Evolutionary conservation across 1,139 yeast genomes (phyloP).

Genomic region (Blastobotrys elegans): DNA sequence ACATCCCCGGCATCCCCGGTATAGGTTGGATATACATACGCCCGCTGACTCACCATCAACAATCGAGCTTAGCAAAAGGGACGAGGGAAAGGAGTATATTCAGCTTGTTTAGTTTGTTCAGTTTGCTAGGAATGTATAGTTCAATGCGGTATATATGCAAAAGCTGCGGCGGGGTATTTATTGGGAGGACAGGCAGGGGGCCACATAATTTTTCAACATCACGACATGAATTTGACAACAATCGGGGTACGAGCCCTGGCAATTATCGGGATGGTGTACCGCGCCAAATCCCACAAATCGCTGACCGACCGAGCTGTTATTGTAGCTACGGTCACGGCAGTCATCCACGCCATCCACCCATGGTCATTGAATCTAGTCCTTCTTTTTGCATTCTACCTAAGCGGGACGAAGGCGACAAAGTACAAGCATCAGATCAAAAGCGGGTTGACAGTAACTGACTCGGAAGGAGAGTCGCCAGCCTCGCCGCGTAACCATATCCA

Average conservation of each 20-base stretch:
- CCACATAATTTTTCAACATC: too few relatives aligned
- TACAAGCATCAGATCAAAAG: slow-evolving; percentile 33
- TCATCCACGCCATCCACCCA: slow-evolving; percentile 39
- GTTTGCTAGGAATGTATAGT: too few relatives aligned
- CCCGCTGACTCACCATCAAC: too few relatives aligned
- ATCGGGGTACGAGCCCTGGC: slow-evolving; percentile 7
- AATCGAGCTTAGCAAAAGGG: too few relatives aligned
- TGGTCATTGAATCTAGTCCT: slow-evolving; percentile 35
- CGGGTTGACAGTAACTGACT: slow-evolving; percentile 22
- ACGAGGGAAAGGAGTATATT: too few relatives aligned
- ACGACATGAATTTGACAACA: too few relatives aligned
- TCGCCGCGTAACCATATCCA: slow-evolving; percentile 39
- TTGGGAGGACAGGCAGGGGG: not conserved
- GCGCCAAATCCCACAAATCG: slow-evolving; percentile 36
- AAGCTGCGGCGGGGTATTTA: too few relatives aligned
- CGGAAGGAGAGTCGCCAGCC: slow-evolving; percentile 15
- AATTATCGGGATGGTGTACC: slow-evolving; percentile 9
- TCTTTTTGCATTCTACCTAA: slow-evolving; percentile 38
- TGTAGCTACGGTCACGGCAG: slow-evolving; percentile 39
- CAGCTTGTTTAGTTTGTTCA: too few relatives aligned
- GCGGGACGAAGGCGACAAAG: slow-evolving; percentile 42
- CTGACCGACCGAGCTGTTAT: slow-evolving; percentile 38
- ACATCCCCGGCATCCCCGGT: too few relatives aligned
- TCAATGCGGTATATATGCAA: too few relatives aligned
- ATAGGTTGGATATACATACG: too few relatives aligned